Evolutionary conservation across 2,329 filamentous ascomycete species (phyloP).

Genomic region (Paradendryphiella salina): DNA sequence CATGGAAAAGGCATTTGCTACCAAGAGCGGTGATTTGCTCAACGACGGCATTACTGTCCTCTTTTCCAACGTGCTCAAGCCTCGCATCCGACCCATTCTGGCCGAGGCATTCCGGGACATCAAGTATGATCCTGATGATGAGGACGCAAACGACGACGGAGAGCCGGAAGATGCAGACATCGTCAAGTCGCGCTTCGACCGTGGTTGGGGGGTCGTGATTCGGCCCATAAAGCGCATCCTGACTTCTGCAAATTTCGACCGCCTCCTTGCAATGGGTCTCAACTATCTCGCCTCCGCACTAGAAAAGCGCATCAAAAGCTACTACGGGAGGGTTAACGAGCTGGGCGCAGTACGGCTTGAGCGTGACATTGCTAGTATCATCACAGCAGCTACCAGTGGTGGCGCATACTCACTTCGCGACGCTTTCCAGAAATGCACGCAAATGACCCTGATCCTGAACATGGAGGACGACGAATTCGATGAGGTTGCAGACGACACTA

Average conservation of each 20-base stretch:
- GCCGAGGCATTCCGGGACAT: slow-evolving; percentile 88
- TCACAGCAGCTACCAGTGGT: slow-evolving; percentile 65
- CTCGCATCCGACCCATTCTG: slow-evolving; percentile 80
- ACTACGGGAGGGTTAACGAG: slow-evolving; percentile 76
- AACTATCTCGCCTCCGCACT: slow-evolving; percentile 75
- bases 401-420: slow-evolving; percentile 77
- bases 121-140: slow-evolving; percentile 71
- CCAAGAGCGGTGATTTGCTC: slow-evolving; percentile 80
- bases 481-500: slow-evolving; percentile 61
- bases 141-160: slow-evolving; percentile 48
- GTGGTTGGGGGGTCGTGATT: slow-evolving; percentile 83
- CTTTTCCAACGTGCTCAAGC: slow-evolving; percentile 84
- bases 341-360: slow-evolving; percentile 83
- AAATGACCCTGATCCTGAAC: slow-evolving; percentile 84
- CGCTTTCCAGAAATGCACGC: slow-evolving; percentile 72
- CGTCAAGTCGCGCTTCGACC: slow-evolving; percentile 78
- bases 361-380: slow-evolving; percentile 77
- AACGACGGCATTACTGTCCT: slow-evolving; percentile 83
- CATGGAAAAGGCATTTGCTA: slow-evolving; percentile 71
- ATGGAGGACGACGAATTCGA: slow-evolving; percentile 98
- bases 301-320: slow-evolving; percentile 84
- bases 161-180: slow-evolving; percentile 60
- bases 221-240: slow-evolving; percentile 82
- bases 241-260: slow-evolving; percentile 74
- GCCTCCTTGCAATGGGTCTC: slow-evolving; percentile 74